Evolutionary conservation across 352 stramenopile species (phyloP), one percentile per base, ranked within the genome.

Genomic region (Paralagenidium karlingii): DNA sequence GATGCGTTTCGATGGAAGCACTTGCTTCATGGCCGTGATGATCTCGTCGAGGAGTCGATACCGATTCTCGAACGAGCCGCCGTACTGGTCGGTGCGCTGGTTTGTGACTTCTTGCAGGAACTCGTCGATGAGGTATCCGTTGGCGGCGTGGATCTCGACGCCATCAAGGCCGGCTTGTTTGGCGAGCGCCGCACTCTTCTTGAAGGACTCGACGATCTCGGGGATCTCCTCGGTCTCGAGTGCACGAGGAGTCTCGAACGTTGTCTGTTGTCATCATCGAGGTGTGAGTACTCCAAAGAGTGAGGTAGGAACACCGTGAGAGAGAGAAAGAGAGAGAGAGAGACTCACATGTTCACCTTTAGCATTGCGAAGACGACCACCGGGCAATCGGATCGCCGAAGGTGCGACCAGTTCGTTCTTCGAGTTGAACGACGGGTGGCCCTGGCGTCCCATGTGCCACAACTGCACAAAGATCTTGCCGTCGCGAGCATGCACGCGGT

Each of bases 101-200:
- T 92, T 92, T 31, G 53, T 44, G 12, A 26, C 54, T 22, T 45
- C 46, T 41, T 81, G 57, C 9, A 92, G 47, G 47, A 87, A 85
- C 46, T 85, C 51, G 47, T 93, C 71, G 36, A 94, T 49, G 16
- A 94, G 53, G 43, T 92, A 94, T 15, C 78, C 81, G 40, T 94
- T 83, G 11, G 68, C 79, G 13, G n/a, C 42, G 54, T 93, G 81
- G 24, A 94, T 44, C 37, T 93, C 73, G 16, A 89, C 56, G 24
- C 79, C 76, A 41, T 94, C 81, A 48, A 93, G 95, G 18, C 86
- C 84, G 11, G 81, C 82, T 41, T 75, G 43, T 31, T 84, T 82
- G n/a, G 22, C 43, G 6, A 21, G 18, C 4, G 21, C 32, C 1
- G 33, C 8, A 15, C 21, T 21, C 7, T 46, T 15, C 18, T 18